Conservation (phyloP, 176 grass and related monocot genomes). For the Cenchrus purpureus region DNA sequence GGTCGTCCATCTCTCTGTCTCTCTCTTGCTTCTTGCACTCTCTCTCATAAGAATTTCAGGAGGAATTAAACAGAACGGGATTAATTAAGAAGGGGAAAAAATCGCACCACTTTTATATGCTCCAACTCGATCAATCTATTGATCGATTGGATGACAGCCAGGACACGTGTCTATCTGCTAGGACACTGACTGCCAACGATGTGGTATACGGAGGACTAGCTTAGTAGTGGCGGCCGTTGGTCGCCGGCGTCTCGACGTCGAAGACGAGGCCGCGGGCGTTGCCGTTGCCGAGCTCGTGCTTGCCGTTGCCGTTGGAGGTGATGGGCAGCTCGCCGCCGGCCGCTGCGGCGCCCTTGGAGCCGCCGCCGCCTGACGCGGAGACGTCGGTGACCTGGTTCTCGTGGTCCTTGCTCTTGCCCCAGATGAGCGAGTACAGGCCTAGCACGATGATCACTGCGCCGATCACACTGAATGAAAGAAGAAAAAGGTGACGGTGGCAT, state of each 20-base stretch:
- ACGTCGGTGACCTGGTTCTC: constrained; percentile 37
- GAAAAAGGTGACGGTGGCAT: background rate
- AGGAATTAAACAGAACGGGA: constrained; percentile 19
- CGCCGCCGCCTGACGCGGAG: constrained; percentile 3
- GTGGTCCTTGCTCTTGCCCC: constrained; percentile 83
- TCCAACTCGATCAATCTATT: constrained; percentile 5
- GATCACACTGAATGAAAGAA: constrained; percentile 71
- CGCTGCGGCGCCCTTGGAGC: constrained; percentile 25
- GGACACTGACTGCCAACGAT: background rate
- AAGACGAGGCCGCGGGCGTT: constrained; percentile 21
- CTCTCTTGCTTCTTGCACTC: background rate
- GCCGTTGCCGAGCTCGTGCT: constrained; percentile 32
- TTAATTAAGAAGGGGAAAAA: background rate
- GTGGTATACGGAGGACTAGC: too few species aligned
- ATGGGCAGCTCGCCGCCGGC: constrained; percentile 53
- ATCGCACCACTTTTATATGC: background rate
- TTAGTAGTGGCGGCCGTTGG: constrained; percentile 37
- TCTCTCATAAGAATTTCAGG: constrained; percentile 32
- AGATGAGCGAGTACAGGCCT: constrained; percentile 88
- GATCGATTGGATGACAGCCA: background rate
- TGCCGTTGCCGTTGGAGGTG: constrained; percentile 34
- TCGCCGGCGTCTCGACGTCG: constrained; percentile 53
- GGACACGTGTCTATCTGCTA: background rate
- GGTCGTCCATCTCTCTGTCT: background rate
- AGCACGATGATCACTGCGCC: constrained; percentile 86